Percentiles rank a stretch among this genome's conserved stretches.
These are phyloP conservation scores for Porcisia hertigi DNA, from an alignment of 208 protist species.

Conservation along the genomic window DNA sequence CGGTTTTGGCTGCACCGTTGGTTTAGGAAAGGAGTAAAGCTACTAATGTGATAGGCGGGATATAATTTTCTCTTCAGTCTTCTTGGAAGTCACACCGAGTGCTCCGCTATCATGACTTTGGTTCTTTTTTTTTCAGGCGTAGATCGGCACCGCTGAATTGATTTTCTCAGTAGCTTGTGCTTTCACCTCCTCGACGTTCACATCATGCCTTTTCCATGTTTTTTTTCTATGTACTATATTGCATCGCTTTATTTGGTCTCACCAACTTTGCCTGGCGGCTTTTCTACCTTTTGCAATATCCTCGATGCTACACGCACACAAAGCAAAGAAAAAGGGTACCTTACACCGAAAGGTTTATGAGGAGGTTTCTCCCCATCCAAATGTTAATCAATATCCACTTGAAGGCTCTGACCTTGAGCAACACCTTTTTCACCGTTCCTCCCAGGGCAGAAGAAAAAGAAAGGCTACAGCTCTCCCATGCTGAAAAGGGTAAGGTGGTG, in stretches of 20 bases:
- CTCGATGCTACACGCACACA: neutral
- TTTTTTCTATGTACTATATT: neutral
- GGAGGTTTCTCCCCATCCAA: slow-evolving; percentile 36
- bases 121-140: slow-evolving; percentile 15
- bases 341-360: slow-evolving; percentile 35
- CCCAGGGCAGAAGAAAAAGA: slow-evolving; percentile 44
- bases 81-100: slow-evolving; percentile 10
- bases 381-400: slow-evolving; percentile 74
- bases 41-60: neutral
- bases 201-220: slow-evolving; percentile 17
- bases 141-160: slow-evolving; percentile 3
- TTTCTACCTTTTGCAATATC: slow-evolving; percentile 5
- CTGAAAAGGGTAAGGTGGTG: slow-evolving; percentile 90
- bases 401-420: slow-evolving; percentile 55
- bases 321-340: neutral
- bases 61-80: neutral
- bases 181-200: slow-evolving; percentile 1
- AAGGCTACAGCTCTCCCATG: slow-evolving; percentile 79
- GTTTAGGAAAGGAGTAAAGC: too few species aligned
- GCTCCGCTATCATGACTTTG: slow-evolving; percentile 4
- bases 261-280: slow-evolving; percentile 10
- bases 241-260: neutral
- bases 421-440: slow-evolving; percentile 50
- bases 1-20: neutral
- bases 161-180: slow-evolving; percentile 10